A percentile compares a stretch with the other conserved stretches of the same genome.
Conservation (phyloP, 2,329 filamentous ascomycete genomes). For the Monilinia laxa region DNA sequence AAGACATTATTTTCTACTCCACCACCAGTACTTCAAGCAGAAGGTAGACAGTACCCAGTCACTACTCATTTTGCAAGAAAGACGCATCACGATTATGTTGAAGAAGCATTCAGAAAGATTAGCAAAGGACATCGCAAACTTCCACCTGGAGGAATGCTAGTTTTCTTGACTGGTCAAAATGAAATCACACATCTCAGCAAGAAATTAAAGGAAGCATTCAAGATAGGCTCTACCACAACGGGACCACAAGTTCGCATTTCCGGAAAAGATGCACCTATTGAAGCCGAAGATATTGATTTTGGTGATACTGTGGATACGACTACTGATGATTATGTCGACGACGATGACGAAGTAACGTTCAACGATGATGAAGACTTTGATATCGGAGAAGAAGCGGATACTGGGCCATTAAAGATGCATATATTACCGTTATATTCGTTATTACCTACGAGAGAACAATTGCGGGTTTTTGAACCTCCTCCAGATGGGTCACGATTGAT, state of each 20-base stretch:
- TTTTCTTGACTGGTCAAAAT: constrained; percentile 91
- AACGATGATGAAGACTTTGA: constrained; percentile 51
- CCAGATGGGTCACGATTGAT: constrained; percentile 83
- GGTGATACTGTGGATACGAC: constrained; percentile 60
- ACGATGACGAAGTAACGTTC: constrained; percentile 61
- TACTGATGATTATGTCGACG: constrained; percentile 56
- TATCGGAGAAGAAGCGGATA: constrained; percentile 63
- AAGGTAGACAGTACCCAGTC: constrained; percentile 89
- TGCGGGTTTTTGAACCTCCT: constrained; percentile 82
- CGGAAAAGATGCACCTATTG: constrained; percentile 73
- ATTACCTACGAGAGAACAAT: constrained; percentile 84
- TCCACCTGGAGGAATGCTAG: constrained; percentile 84
- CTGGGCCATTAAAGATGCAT: constrained; percentile 72
- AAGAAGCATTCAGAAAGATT: constrained; percentile 86
- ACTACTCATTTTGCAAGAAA: constrained; percentile 83
- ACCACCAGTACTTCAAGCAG: constrained; percentile 83
- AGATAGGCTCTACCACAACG: constrained; percentile 48
- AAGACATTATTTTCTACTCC: constrained; percentile 71
- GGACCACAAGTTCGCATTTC: constrained; percentile 72
- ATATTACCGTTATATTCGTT: constrained; percentile 93
- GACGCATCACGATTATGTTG: constrained; percentile 84
- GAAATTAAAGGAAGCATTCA: constrained; percentile 65
- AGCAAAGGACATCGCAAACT: constrained; percentile 84
- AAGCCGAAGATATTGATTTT: constrained; percentile 85
- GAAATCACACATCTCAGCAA: constrained; percentile 87